These are phyloP conservation scores for Akanthomyces uredinophilus DNA, from an alignment of 2,329 filamentous ascomycete genomes.

Conservation along the genomic window DNA sequence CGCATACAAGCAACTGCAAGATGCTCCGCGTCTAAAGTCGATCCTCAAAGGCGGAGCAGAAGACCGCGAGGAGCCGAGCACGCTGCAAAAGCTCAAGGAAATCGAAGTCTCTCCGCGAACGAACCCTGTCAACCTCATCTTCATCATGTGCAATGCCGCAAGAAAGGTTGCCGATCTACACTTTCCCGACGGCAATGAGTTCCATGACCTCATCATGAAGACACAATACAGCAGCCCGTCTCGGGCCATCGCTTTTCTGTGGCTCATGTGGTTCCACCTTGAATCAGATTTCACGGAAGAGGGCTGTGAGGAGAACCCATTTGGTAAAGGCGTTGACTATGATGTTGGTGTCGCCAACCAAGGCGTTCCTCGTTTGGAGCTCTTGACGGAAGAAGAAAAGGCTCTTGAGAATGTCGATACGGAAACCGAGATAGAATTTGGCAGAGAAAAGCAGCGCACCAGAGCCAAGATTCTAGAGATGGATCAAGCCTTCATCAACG, in stretches of 20 bases:
- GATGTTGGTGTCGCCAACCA: constrained; percentile 60
- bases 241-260: constrained; percentile 82
- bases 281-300: constrained; percentile 92
- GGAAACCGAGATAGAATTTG: constrained; percentile 63
- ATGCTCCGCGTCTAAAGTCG: constrained; percentile 91
- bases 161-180: constrained; percentile 90
- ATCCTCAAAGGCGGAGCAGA: constrained; percentile 96
- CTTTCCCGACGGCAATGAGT: constrained; percentile 79
- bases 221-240: constrained; percentile 75
- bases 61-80: constrained; percentile 76
- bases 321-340: constrained; percentile 67
- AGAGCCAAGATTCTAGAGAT: constrained; percentile 69
- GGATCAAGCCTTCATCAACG: constrained; percentile 64
- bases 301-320: constrained; percentile 84
- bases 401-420: constrained; percentile 70
- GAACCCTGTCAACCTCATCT: constrained; percentile 95
- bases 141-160: constrained; percentile 85
- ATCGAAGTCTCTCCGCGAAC: constrained; percentile 61
- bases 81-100: constrained; percentile 75
- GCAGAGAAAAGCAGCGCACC: constrained; percentile 67
- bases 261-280: constrained; percentile 99
- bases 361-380: constrained; percentile 61
- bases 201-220: constrained; percentile 95
- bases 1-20: constrained; percentile 96
- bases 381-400: constrained; percentile 61